Base-by-base conservation (phyloP, 345 rosid species). In the Euclidium syriacum region DNA sequence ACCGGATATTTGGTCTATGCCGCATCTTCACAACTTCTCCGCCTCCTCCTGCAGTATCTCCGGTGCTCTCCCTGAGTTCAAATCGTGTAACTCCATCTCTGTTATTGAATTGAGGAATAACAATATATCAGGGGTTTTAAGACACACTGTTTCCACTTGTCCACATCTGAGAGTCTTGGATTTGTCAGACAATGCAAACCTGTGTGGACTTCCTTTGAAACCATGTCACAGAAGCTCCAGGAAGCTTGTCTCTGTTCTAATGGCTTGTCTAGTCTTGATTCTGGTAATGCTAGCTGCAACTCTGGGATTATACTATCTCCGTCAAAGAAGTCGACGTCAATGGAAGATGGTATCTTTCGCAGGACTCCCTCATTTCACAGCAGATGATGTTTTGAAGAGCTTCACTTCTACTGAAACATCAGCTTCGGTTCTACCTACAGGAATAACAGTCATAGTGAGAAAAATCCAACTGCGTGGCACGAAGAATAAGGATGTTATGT, bases 311-410 rank as follows among this genome's bases (percentile, higher is more conserved):
- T 38, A 82, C 63, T 81, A 79, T 62, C 22, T 77, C 72, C 72
- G 77, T 19, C 83, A 68, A 52, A 77, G 80, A 81, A 71, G 79
- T 11, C 73, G 72, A 65, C 81, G 86, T 56, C 81, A 70, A 29
- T 89, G 98, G 95, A 87, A 80, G 69, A 92, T 89, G 94, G 74
- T 81, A 5, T 76, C 85, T 10, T 92, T 89, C 50, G 35, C 52
- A 0, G 95, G 96, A 68, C 82, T 92, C 46, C 94, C 95, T 34
- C 80, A 50, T 63, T 89, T 85, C 75, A 92, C 86, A 64, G 83
- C 86, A 40, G 79, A 80, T 18, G 96, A 89, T 64, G 62, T 91
- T 52, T 72, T 91, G 70, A 86, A 68, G 47, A 91, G 96, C 78
- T 80, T 86, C 19, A 72, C 40, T 60, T 70, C 83, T 4, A 52